These are phyloP conservation scores for Daldinia grandis DNA, from an alignment of 495 filamentous ascomycete species.

Conservation along the genomic window DNA sequence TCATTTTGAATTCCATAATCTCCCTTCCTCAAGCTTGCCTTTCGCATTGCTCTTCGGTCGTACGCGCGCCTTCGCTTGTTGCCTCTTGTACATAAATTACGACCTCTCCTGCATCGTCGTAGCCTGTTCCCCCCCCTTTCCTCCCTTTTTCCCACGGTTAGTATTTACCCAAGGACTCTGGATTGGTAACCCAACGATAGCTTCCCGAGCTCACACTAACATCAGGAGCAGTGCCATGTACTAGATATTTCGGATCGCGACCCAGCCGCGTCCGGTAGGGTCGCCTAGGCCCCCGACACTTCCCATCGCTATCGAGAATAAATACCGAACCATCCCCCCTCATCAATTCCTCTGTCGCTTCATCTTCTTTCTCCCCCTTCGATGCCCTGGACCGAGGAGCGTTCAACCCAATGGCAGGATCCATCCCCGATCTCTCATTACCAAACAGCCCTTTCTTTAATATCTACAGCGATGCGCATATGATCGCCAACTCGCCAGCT, in stretches of 20 bases:
- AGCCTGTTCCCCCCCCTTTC: constrained; percentile 33
- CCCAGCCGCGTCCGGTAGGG: constrained; percentile 49
- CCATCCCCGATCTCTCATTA: constrained; percentile 51
- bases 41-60: constrained; percentile 40
- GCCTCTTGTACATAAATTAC: constrained; percentile 46
- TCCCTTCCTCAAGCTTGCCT: constrained; percentile 30
- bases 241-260: constrained; percentile 53
- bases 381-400: constrained; percentile 42
- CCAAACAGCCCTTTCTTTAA: constrained; percentile 58
- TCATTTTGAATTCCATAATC: constrained; percentile 47
- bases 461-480: constrained; percentile 56
- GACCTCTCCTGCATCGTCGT: constrained; percentile 3
- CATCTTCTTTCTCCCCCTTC: constrained; percentile 29
- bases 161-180: constrained; percentile 48
- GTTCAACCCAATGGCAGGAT: constrained; percentile 59
- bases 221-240: constrained; percentile 53
- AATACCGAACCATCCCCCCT: constrained; percentile 38
- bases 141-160: constrained; percentile 33
- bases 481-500: constrained; percentile 41
- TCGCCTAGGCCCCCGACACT: constrained; percentile 39
- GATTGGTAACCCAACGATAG: constrained; percentile 34
- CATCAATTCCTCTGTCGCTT: constrained; percentile 27
- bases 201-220: constrained; percentile 45
- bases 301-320: constrained; percentile 39
- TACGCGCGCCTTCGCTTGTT: constrained; percentile 32